Evolutionary conservation across 179 eudicot genomes (phyloP).

Genomic region (Camellia oleifera): DNA sequence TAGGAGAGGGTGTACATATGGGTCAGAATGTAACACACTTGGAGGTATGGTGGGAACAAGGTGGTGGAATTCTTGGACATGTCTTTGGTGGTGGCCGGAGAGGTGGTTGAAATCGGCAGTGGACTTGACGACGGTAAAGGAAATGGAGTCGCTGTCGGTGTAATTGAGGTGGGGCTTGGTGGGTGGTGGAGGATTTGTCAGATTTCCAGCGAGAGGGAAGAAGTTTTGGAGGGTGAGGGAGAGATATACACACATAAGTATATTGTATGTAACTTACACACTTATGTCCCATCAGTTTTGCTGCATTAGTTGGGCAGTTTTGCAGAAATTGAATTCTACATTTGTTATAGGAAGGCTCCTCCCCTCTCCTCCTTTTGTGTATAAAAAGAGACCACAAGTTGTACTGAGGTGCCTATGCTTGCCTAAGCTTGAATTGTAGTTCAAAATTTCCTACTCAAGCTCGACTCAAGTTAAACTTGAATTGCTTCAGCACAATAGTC

Average conservation of each 20-base stretch:
- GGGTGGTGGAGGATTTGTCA: not conserved
- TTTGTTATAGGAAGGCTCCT: no score
- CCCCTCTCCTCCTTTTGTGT: no score
- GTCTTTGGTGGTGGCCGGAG: conserved; percentile 13
- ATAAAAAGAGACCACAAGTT: no score
- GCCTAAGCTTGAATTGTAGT: no score
- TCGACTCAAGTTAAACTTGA: no score
- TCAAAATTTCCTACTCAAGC: no score
- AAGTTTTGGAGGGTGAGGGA: conserved; percentile 51
- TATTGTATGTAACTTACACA: no score
- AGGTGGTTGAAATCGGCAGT: conserved; percentile 25
- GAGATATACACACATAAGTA: conserved; percentile 15
- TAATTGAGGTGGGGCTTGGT: conserved; percentile 17
- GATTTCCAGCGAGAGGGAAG: conserved; percentile 33
- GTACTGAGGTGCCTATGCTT: no score
- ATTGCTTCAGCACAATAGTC: no score
- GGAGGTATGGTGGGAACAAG: conserved; percentile 27
- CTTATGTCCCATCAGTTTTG: no score
- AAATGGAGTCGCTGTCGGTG: conserved; percentile 25
- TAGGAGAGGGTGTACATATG: conserved; percentile 9
- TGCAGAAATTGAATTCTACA: no score
- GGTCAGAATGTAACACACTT: not conserved
- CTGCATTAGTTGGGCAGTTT: no score
- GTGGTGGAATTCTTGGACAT: conserved; percentile 21
- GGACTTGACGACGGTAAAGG: conserved; percentile 33